phyloP scores from a whole-genome alignment of 2,329 filamentous ascomycete species.

The Colletotrichum australisinense region DNA sequence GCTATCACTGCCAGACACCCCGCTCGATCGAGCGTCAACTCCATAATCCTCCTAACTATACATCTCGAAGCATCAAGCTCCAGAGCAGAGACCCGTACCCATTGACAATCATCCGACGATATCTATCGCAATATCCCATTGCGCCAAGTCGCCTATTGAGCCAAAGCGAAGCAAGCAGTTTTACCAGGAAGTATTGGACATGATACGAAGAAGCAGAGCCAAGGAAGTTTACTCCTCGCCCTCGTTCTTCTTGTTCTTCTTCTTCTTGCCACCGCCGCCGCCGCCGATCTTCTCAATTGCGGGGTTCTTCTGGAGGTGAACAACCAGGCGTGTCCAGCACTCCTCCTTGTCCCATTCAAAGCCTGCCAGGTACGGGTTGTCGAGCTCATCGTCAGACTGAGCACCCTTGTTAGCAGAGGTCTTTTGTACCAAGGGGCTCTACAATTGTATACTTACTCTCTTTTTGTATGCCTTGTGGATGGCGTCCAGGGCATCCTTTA shows the following conservation, averaged over 20 bases:
- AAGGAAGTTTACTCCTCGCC: constrained; percentile 49
- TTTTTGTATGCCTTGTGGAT: constrained; percentile 98
- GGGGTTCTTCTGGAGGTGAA: constrained; percentile 83
- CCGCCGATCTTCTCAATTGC: constrained; percentile 53
- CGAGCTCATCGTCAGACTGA: constrained; percentile 91
- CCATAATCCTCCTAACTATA: background rate
- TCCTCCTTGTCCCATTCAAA: constrained; percentile 98
- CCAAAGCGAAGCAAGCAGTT: constrained; percentile 49
- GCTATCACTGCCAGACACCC: constrained; percentile 19
- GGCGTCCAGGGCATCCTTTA: constrained; percentile 95
- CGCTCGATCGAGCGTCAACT: constrained; percentile 1
- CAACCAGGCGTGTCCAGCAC: constrained; percentile 87
- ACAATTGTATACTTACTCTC: constrained; percentile 71
- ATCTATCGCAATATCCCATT: constrained; percentile 57
- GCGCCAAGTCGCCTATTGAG: constrained; percentile 53
- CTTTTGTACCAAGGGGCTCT: no score
- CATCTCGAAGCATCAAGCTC: constrained; percentile 20
- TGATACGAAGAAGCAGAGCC: constrained; percentile 45
- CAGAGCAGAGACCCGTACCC: constrained; percentile 35
- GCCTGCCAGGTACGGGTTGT: constrained; percentile 86
- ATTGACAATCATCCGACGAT: constrained; percentile 46
- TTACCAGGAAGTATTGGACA: constrained; percentile 52
- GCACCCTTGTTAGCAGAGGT: background rate
- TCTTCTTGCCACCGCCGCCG: constrained; percentile 59
- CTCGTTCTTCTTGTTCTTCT: constrained; percentile 74